Conservation (phyloP, 345 rosid genomes). For the Dimocarpus longan region DNA sequence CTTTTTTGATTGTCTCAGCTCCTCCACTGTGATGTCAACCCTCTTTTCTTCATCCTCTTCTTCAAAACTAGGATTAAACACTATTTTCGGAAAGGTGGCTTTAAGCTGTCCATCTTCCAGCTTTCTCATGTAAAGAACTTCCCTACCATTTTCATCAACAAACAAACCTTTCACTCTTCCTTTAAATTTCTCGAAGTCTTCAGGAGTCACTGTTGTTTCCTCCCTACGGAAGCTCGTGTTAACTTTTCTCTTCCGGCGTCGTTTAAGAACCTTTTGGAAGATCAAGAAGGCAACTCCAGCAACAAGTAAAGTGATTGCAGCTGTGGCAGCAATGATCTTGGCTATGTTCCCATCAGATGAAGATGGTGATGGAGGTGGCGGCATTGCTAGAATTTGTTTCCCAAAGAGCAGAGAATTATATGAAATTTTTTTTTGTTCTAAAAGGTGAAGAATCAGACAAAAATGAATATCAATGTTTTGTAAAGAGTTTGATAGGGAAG, state of each 20-base stretch:
- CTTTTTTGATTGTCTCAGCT: slow-evolving; percentile 10
- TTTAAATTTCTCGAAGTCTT: slow-evolving; percentile 35
- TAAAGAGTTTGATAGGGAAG: not conserved
- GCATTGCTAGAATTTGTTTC: slow-evolving; percentile 13
- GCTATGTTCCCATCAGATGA: slow-evolving; percentile 12
- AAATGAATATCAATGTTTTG: no score
- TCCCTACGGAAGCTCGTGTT: slow-evolving; percentile 37
- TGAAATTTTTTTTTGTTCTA: not conserved
- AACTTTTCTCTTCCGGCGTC: slow-evolving; percentile 9
- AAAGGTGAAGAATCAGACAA: no score
- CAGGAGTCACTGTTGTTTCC: slow-evolving; percentile 30
- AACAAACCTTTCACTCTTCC: slow-evolving; percentile 51
- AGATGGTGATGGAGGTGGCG: slow-evolving; percentile 9
- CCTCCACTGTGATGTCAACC: slow-evolving; percentile 15
- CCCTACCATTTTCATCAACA: slow-evolving; percentile 49
- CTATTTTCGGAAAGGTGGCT: slow-evolving; percentile 34
- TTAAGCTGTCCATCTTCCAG: slow-evolving; percentile 32
- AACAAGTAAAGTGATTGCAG: slow-evolving; percentile 29
- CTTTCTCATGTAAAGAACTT: slow-evolving; percentile 58
- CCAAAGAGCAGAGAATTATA: not conserved
- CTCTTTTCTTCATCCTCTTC: slow-evolving; percentile 39
- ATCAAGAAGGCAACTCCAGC: slow-evolving; percentile 36
- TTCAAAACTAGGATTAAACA: slow-evolving; percentile 46
- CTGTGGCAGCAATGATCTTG: slow-evolving; percentile 34
- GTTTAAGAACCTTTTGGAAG: slow-evolving; percentile 22